A percentile compares a stretch with the other conserved stretches of the same genome.
These are phyloP conservation scores for Pestalotiopsis sp. DNA, from an alignment of 2,329 filamentous ascomycete species.

Conservation along the genomic window DNA sequence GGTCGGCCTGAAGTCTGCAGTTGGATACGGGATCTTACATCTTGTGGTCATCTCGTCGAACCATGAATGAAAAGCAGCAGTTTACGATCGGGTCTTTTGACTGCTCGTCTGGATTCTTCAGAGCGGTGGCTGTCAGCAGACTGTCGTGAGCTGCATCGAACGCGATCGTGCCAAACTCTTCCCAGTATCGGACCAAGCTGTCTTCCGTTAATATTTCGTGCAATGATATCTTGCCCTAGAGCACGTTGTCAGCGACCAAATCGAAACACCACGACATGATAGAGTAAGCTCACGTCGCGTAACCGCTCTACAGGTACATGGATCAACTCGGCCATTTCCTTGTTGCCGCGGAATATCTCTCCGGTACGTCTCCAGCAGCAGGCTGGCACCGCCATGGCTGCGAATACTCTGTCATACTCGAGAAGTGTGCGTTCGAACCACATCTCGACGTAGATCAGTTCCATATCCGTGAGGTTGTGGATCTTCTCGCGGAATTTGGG, in stretches of 20 bases:
- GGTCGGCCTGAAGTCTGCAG: not conserved
- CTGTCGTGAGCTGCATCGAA: constrained; percentile 95
- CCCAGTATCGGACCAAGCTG: constrained; percentile 95
- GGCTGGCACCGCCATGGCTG: constrained; percentile 96
- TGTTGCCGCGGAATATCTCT: constrained; percentile 96
- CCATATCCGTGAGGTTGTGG: constrained; percentile 87
- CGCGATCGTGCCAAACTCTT: constrained; percentile 97
- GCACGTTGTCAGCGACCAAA: constrained; percentile 11
- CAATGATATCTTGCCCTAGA: constrained; percentile 86
- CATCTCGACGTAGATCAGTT: constrained; percentile 95
- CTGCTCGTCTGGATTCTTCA: constrained; percentile 78
- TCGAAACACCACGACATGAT: not conserved
- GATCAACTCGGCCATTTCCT: constrained; percentile 97
- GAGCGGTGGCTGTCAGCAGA: constrained; percentile 87
- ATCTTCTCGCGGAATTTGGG: constrained; percentile 97
- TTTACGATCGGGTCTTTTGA: constrained; percentile 75
- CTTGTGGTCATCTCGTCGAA: constrained; percentile 91
- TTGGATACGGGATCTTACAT: constrained; percentile 65
- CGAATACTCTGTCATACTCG: constrained; percentile 98
- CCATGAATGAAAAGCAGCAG: constrained; percentile 98
- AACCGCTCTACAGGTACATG: constrained; percentile 88
- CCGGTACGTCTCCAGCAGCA: constrained; percentile 97
- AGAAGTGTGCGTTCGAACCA: constrained; percentile 97
- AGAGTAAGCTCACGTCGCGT: constrained; percentile 70
- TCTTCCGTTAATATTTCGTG: constrained; percentile 97